Evolutionary conservation across 768 basidiomycete genomes (phyloP), one percentile per base, ranked within the genome.

Genomic region (Ramaria sp.): DNA sequence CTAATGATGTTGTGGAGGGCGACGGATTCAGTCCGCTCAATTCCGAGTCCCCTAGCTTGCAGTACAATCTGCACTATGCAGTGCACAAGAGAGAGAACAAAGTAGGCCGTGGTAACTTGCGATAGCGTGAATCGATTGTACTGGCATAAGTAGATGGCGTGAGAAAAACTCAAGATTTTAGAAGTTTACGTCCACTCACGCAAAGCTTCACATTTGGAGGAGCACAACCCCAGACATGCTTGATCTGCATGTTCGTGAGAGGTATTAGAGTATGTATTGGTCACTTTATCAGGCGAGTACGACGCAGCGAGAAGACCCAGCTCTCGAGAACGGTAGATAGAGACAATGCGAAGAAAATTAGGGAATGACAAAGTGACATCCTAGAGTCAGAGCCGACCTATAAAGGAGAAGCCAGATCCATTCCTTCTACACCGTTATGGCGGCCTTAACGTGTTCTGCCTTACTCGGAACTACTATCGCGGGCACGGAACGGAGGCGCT

Each of bases 51-150:
- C 24, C 72, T 49, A 13, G 65, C 66, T 59, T 79, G 78, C 10
- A 79, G 62, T 12, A 68, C 62, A 56, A 68, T 70, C 51, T 80
- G 73, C 24, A 70, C 64, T 42, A 74, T 53, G 58, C 72, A 76
- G 54, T 70, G 71, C 27, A 71, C 46, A 46, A 81, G 60, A 30
- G 76, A 72, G 57, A 80, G 67, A 41, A 74, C 65, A 62, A 79
- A 76, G 64, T 78, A 82, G 37, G 70, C 60, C 4, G 73, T 69
- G 34, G 78, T 80, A 63, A 71, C 73, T 10, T 71, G 75, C n/a
- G 75, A 78, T 37, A 77, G 63, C 7, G 77, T 80, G 51, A 79
- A 69, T 59, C 76, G 71, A 33, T 72, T 65, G 60, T 74, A 77
- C 80, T 81, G 33, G 22, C 6, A 15, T 45, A 46, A 27, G 27